A percentile compares a stretch with the other conserved stretches of the same genome.
Conservation (phyloP, 768 basidiomycete genomes). For the Lactarius hatsudake region DNA sequence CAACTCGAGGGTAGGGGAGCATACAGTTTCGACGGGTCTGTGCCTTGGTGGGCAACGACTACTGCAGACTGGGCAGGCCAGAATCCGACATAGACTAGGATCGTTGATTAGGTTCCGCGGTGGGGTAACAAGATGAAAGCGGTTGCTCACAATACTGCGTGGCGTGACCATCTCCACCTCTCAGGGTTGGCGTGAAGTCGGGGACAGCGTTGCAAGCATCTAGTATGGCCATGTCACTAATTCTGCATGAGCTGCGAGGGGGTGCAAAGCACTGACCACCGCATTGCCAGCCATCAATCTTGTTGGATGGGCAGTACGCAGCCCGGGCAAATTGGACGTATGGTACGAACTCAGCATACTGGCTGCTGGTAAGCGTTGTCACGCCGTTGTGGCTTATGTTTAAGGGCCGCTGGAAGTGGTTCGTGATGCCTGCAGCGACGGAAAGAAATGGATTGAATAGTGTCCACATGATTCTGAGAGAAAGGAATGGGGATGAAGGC, state of each 20-base stretch:
- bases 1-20: background rate
- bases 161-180: slow-evolving; percentile 50
- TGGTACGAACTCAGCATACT: slow-evolving; percentile 42
- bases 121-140: background rate
- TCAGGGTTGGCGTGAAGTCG: slow-evolving; percentile 40
- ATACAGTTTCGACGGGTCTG: slow-evolving; percentile 16
- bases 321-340: slow-evolving; percentile 54
- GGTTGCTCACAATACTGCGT: slow-evolving; percentile 46
- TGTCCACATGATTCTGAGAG: slow-evolving; percentile 1
- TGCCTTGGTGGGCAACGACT: slow-evolving; percentile 27
- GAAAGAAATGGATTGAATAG: slow-evolving; percentile 4
- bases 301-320: slow-evolving; percentile 48
- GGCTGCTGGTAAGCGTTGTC: slow-evolving; percentile 31
- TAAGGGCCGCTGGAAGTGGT: background rate
- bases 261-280: slow-evolving; percentile 36
- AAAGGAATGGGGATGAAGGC: background rate
- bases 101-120: background rate
- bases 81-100: slow-evolving; percentile 25
- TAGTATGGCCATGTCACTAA: slow-evolving; percentile 18
- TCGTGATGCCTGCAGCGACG: background rate
- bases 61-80: slow-evolving; percentile 23
- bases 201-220: slow-evolving; percentile 43
- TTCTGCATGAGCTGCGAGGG: background rate
- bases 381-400: slow-evolving; percentile 13
- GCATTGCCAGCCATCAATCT: slow-evolving; percentile 44